Evolutionary conservation across 495 filamentous ascomycete species (phyloP).

Genomic region (Alectoria sarmentosa): DNA sequence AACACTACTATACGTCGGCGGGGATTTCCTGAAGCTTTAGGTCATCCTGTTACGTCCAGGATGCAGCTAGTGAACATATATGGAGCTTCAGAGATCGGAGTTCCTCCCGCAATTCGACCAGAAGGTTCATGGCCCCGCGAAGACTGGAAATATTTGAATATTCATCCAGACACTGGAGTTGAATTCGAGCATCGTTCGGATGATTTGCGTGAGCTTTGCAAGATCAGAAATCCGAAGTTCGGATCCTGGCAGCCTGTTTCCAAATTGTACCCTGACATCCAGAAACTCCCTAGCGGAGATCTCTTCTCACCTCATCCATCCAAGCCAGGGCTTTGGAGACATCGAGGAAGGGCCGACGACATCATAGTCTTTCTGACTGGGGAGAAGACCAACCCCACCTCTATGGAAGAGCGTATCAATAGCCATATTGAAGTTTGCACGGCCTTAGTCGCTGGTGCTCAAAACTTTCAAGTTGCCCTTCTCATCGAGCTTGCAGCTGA

Average conservation of each 20-base stretch:
- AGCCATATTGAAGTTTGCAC: slow-evolving; percentile 25
- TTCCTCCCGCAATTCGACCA: slow-evolving; percentile 18
- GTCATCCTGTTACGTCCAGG: slow-evolving; percentile 30
- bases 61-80: slow-evolving; percentile 28
- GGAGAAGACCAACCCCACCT: slow-evolving; percentile 38
- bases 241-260: slow-evolving; percentile 44
- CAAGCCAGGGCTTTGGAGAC: slow-evolving; percentile 31
- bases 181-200: slow-evolving; percentile 34
- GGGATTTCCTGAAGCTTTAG: slow-evolving; percentile 28
- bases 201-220: slow-evolving; percentile 40
- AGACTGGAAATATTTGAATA: not conserved
- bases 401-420: slow-evolving; percentile 32
- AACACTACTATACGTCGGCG: slow-evolving; percentile 31
- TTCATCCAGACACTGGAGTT: slow-evolving; percentile 22
- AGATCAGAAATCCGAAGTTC: slow-evolving; percentile 37
- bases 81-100: slow-evolving; percentile 35
- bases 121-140: not conserved
- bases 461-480: slow-evolving; percentile 32
- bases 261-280: slow-evolving; percentile 43
- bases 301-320: slow-evolving; percentile 38
- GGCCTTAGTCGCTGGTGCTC: slow-evolving; percentile 33
- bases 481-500: slow-evolving; percentile 30
- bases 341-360: slow-evolving; percentile 33
- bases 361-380: slow-evolving; percentile 38
- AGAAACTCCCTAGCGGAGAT: slow-evolving; percentile 51